Evolutionary conservation across 768 basidiomycete species (phyloP), one percentile per base, ranked within the genome.

Genomic region (Lentinula sp.): DNA sequence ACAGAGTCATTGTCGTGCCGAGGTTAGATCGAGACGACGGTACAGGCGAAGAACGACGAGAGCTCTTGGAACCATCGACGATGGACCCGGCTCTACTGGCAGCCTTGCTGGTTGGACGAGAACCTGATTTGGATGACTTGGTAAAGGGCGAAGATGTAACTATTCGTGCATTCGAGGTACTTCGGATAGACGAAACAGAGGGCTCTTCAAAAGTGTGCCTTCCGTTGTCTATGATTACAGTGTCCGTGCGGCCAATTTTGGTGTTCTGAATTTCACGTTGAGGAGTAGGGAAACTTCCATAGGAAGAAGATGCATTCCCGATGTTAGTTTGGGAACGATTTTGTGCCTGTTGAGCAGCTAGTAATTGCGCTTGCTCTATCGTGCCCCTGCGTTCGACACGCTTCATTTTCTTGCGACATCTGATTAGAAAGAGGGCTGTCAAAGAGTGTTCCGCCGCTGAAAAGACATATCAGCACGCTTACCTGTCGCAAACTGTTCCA

Each of bases 341-440:
- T 7, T 43, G 42, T 5, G 57, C 57, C 34, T 49, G 57, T 18
- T 59, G 57, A 50, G 57, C 57, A 18, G 57, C 57, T 4, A 49
- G 48, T 15, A 60, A 15, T 21, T 60, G 59, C 73, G 74, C 63
- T 75, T 75, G 13, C 63, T 87, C 87, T 2, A 87, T 70, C 9
- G 87, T 89, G 7, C 86, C 88, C 7, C 89, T 77, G 21, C 88
- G 76, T 68, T 92, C 90, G 54, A 89, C 87, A 1, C 90, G 84
- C 73, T 91, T 91, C 88, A 91, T 90, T 71, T 91, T 91, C 71
- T 92, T 92, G 56, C 90, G 82, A 71, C 90, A 91, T 53, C 86
- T 87, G 35, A 61, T 42, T 16, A 16, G 21, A 10, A 21, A 53
- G 37, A n/a, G 59, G 15, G 59, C 34, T 10, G 16, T 4, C 16